phyloP scores from a whole-genome alignment of 2,329 filamentous ascomycete species.

The Tolypocladium amazonense region DNA sequence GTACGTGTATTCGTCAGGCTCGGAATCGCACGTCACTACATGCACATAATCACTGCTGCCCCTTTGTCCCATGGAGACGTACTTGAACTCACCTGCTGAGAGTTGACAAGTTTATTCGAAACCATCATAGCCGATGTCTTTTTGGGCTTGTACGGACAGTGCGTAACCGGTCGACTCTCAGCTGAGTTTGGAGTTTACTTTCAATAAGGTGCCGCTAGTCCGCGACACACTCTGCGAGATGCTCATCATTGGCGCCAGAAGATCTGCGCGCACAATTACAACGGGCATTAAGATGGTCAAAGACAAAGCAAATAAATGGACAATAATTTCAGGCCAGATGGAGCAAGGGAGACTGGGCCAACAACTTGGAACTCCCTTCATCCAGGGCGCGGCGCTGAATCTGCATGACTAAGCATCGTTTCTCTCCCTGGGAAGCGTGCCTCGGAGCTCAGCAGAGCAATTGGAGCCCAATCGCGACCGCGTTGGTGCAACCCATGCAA shows the following conservation, averaged over 20 bases:
- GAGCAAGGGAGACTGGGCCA: not conserved
- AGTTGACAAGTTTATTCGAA: not conserved
- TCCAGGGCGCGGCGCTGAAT: not conserved
- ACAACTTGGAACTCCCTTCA: not conserved
- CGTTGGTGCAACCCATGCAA: not conserved
- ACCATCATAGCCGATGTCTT: too few relatives aligned
- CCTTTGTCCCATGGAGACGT: not conserved
- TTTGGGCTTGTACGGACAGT: too few relatives aligned
- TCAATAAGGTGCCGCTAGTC: too few relatives aligned
- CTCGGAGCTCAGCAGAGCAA: not conserved
- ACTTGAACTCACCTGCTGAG: not conserved
- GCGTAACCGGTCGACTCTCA: too few relatives aligned
- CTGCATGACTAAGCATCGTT: not conserved
- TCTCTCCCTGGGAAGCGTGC: too few relatives aligned
- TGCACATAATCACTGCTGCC: not conserved
- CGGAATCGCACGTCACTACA: not conserved
- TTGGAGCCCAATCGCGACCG: not conserved
- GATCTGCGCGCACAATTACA: too few relatives aligned
- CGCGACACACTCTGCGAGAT: too few relatives aligned
- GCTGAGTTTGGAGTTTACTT: too few relatives aligned
- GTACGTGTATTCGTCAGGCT: not conserved
- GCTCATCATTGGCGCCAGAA: too few relatives aligned
- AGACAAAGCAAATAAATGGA: conserved; percentile 8
- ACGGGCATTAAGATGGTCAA: not conserved
- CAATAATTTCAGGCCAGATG: not conserved